These are phyloP conservation scores for California macrophylla DNA, from an alignment of 441 rosid species.

Conservation along the genomic window DNA sequence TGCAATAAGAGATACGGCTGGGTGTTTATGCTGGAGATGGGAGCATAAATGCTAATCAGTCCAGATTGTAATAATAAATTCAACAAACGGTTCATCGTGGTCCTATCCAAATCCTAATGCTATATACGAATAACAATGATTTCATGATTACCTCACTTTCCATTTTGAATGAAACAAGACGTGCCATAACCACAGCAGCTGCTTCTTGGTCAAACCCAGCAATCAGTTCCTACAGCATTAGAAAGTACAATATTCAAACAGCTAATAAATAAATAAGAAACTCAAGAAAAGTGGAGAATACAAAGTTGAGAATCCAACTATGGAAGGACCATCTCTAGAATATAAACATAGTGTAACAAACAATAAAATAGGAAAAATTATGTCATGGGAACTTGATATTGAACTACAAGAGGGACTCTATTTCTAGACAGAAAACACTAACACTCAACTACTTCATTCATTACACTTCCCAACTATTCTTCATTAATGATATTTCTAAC, in stretches of 20 bases:
- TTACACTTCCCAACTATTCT: too few relatives aligned
- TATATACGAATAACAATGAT: not conserved
- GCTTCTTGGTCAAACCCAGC: slow-evolving; percentile 99
- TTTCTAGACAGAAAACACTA: too few relatives aligned
- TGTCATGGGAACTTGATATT: too few relatives aligned
- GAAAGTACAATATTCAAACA: slow-evolving; percentile 9
- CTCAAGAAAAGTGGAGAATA: not conserved
- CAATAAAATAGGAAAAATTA: too few relatives aligned
- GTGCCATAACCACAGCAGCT: slow-evolving; percentile 87
- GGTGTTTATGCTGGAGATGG: too few relatives aligned
- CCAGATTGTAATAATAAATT: not conserved
- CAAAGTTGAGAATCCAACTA: slow-evolving; percentile 1
- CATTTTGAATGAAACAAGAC: slow-evolving; percentile 85
- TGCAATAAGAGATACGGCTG: too few relatives aligned
- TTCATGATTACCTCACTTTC: slow-evolving; percentile 64
- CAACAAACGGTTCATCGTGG: not conserved
- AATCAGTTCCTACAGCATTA: slow-evolving; percentile 58
- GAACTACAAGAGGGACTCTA: too few relatives aligned
- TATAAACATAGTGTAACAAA: not conserved
- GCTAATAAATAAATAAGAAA: not conserved
- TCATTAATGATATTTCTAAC: too few relatives aligned
- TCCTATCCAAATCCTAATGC: not conserved
- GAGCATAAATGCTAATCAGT: not conserved
- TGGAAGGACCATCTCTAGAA: not conserved
- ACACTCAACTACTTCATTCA: too few relatives aligned